Base-by-base conservation (phyloP, 345 rosid species). In the Trapa bicornis region DNA sequence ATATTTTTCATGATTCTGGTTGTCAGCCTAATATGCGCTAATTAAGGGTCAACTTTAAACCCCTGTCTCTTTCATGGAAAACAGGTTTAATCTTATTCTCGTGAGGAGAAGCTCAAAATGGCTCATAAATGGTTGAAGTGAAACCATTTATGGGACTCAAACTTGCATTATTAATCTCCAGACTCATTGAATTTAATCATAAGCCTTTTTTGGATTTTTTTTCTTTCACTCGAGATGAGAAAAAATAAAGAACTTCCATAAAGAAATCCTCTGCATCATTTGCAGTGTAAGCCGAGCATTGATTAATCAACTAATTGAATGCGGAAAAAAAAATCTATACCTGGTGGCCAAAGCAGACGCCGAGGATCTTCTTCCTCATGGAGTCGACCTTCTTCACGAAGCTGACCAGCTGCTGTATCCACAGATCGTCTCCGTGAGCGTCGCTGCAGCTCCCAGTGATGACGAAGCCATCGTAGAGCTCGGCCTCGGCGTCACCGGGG, bases 291-390 rank as follows among this genome's bases (percentile, higher is more conserved):
- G 62, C 14, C 7, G 2, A 29, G 37, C 1, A 57, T 17, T 17
- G 33, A n/a, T n/a, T 10, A 33, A 58, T 58, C 63, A 32, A 32
- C 35, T 10, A 35, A 58, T 58, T 11, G 38, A 32, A 32, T 36
- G 63, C 38, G 12, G 7, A 1, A 33, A 22, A 22, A 22, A 22
- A 37, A 1, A 13, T 0, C 41, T 29, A 37, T 82, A 88, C 95
- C 95, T 88, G 89, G 67, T 82, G 89, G 14, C 95, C 91, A 50
- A 88, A 88, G 78, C 95, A 86, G 56, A 88, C 73, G 10, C 95
- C 91, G 1, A 86, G 87, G 69, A 88, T 66, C 61, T 70, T 86
- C 61, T 79, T 88, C 71, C 80, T 78, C 78, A 75, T 48, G n/a
- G 78, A 76, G 68, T 86, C 80, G 77, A 86, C 52, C 62, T 62